phyloP scores from a whole-genome alignment of 768 basidiomycete species.

The Tricholoma terreum region DNA sequence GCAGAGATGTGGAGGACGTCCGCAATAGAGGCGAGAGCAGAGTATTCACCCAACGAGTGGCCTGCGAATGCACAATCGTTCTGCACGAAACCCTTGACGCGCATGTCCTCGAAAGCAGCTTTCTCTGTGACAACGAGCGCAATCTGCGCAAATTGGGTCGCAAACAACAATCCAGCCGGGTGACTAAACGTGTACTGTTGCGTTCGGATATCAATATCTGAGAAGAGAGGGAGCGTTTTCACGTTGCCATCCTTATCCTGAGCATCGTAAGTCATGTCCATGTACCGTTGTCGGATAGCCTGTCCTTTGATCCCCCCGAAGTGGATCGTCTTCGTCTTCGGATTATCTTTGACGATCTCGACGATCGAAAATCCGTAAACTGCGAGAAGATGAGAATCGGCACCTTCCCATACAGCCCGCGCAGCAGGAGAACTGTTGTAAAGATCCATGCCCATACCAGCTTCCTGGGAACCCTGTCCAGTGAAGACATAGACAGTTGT shows the following conservation, averaged over 20 bases:
- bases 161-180: slow-evolving; percentile 91
- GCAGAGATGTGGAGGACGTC: slow-evolving; percentile 94
- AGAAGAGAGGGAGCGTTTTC: slow-evolving; percentile 94
- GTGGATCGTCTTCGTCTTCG: slow-evolving; percentile 96
- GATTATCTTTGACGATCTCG: slow-evolving; percentile 98
- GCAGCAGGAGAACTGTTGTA: slow-evolving; percentile 92
- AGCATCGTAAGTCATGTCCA: slow-evolving; percentile 98
- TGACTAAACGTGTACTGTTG: slow-evolving; percentile 99
- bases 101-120: slow-evolving; percentile 98
- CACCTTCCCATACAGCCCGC: slow-evolving; percentile 95
- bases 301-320: slow-evolving; percentile 99
- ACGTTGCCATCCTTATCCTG: slow-evolving; percentile 95
- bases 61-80: slow-evolving; percentile 92
- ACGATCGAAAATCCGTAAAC: slow-evolving; percentile 99
- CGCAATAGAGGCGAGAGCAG: slow-evolving; percentile 95
- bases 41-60: slow-evolving; percentile 98
- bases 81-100: slow-evolving; percentile 92
- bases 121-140: slow-evolving; percentile 98
- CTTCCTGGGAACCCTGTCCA: slow-evolving; percentile 96
- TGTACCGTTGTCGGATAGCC: slow-evolving; percentile 97
- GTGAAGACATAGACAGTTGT: slow-evolving; percentile 96
- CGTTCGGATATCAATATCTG: slow-evolving; percentile 92
- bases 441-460: slow-evolving; percentile 99
- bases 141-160: slow-evolving; percentile 98
- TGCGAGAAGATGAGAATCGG: slow-evolving; percentile 87